These are phyloP conservation scores for Suhomyces prunicola DNA, from an alignment of 805 yeast species.

Conservation along the genomic window DNA sequence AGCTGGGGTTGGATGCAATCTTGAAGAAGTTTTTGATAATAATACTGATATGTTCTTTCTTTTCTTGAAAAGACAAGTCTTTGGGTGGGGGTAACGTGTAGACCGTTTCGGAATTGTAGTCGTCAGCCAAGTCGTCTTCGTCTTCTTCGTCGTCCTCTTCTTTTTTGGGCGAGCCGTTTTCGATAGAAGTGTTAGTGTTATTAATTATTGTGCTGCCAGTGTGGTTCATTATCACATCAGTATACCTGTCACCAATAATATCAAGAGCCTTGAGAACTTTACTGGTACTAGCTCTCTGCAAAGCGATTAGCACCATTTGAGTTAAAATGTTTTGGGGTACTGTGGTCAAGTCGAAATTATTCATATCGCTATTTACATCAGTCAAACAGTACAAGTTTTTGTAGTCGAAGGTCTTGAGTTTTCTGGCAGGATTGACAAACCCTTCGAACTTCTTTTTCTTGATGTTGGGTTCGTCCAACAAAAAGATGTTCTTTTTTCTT, in stretches of 20 bases:
- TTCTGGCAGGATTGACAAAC: constrained; percentile 31
- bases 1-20: constrained; percentile 34
- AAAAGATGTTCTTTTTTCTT: constrained; percentile 36
- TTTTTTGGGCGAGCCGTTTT: constrained; percentile 3
- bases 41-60: constrained; percentile 53
- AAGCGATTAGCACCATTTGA: constrained; percentile 64
- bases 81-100: constrained; percentile 59
- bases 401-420: constrained; percentile 39
- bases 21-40: constrained; percentile 59
- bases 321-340: constrained; percentile 64
- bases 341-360: constrained; percentile 65
- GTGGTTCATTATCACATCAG: constrained; percentile 29
- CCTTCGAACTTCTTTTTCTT: constrained; percentile 43
- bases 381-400: constrained; percentile 67
- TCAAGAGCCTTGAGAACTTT: constrained; percentile 63
- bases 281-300: constrained; percentile 50
- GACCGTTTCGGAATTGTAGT: constrained; percentile 38
- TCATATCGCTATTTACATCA: constrained; percentile 55
- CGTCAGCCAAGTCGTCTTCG: constrained; percentile 17
- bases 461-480: constrained; percentile 29
- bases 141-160: constrained; percentile 16
- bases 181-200: not conserved
- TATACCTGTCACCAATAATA: constrained; percentile 66
- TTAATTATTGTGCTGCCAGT: not conserved
- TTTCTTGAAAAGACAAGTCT: constrained; percentile 49